A percentile compares a stretch with the other conserved stretches of the same genome.
Evolutionary conservation across 163 green algal genomes (phyloP).

Genomic region (Volvox carteri): DNA sequence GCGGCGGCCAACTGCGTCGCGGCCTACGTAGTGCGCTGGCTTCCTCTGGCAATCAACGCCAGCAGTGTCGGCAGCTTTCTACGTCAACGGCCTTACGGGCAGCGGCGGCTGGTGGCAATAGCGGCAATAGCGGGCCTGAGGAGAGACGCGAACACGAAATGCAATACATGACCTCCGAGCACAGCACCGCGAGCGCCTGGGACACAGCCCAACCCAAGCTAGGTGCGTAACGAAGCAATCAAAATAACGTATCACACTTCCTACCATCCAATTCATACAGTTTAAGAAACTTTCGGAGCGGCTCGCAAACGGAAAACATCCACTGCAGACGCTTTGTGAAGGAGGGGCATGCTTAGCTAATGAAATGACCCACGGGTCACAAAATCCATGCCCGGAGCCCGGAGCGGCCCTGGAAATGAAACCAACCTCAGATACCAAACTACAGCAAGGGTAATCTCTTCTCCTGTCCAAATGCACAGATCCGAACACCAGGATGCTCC

Average conservation of each 20-base stretch:
- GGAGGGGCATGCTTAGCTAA: background rate
- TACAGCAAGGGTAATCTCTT: too few relatives aligned
- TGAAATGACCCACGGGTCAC: background rate
- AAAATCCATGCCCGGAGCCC: background rate
- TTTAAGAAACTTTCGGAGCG: too few relatives aligned
- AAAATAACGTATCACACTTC: too few relatives aligned
- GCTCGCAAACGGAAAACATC: too few relatives aligned
- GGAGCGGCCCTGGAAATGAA: background rate
- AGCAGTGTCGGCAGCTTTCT: background rate
- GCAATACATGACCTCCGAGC: background rate
- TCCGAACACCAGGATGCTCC: too few relatives aligned
- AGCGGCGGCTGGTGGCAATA: background rate
- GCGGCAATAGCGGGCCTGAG: too few relatives aligned
- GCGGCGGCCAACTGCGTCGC: background rate
- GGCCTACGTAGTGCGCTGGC: background rate
- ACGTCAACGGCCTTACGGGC: background rate
- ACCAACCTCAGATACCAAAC: too few relatives aligned
- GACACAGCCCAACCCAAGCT: background rate
- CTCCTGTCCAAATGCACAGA: too few relatives aligned
- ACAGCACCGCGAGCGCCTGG: conserved; percentile 32
- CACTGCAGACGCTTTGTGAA: too few relatives aligned
- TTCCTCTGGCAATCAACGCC: too few relatives aligned
- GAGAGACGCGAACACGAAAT: background rate
- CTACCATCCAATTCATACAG: too few relatives aligned
- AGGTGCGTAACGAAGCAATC: background rate